A percentile compares a stretch with the other conserved stretches of the same genome.
Conservation (phyloP, 129 eudicot genomes). For the Erigeron canadensis region DNA sequence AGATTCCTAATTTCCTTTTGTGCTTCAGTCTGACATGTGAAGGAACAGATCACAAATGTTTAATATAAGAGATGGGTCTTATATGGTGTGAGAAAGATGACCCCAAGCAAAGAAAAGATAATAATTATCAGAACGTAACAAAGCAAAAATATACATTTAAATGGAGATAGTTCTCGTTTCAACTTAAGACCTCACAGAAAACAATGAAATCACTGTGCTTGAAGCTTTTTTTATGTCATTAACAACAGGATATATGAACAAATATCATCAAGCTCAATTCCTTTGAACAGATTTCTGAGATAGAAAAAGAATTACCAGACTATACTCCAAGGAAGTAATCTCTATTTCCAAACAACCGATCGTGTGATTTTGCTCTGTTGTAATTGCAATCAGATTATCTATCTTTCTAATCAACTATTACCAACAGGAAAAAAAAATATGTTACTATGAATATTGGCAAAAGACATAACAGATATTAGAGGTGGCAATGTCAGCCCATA, state of each 20-base stretch:
- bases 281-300: not conserved
- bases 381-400: conserved; percentile 56
- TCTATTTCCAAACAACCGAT: conserved; percentile 32
- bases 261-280: not conserved
- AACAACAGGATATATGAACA: not conserved
- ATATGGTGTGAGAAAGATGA: not conserved
- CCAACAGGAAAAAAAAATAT: not conserved
- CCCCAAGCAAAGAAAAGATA: not conserved
- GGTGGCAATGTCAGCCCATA: not conserved
- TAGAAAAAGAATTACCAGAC: conserved; percentile 47
- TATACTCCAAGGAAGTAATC: conserved; percentile 36
- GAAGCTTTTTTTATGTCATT: not conserved
- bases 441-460: not conserved
- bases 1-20: conserved; percentile 51
- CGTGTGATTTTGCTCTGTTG: conserved; percentile 47
- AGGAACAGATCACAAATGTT: not conserved
- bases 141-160: not conserved
- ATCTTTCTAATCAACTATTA: conserved; percentile 55
- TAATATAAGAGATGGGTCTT: not conserved
- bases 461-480: not conserved
- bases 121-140: not conserved
- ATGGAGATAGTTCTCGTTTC: not conserved
- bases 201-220: not conserved
- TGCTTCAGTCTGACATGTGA: conserved; percentile 48
- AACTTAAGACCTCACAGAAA: not conserved